These are phyloP conservation scores for Xylaria palmicola DNA, from an alignment of 495 filamentous ascomycete genomes.

Conservation along the genomic window DNA sequence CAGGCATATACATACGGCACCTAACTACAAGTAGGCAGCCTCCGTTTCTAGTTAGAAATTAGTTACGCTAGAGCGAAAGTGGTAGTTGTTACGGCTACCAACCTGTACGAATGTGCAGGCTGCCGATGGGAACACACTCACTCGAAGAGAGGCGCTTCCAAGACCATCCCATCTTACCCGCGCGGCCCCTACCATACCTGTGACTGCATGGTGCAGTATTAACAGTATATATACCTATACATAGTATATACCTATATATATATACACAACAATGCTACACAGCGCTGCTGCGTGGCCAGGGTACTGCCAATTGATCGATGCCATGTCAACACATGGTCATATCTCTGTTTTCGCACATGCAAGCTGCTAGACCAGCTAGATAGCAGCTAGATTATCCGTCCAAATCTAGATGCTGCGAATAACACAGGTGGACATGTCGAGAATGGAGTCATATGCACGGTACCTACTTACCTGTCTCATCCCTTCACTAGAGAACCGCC, in stretches of 20 bases:
- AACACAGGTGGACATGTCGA: too few relatives aligned
- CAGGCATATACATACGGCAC: too few relatives aligned
- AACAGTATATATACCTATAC: too few relatives aligned
- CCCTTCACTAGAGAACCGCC: neutral
- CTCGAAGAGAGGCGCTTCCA: too few relatives aligned
- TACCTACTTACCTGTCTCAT: neutral
- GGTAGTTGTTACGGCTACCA: neutral
- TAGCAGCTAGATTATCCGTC: neutral
- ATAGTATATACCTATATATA: too few relatives aligned
- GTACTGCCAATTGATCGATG: constrained; percentile 1
- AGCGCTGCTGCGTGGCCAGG: neutral
- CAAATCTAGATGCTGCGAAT: neutral
- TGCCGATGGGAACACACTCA: neutral
- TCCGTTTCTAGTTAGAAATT: too few relatives aligned
- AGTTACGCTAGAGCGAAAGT: neutral
- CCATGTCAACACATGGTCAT: neutral
- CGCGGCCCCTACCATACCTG: too few relatives aligned
- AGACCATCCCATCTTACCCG: too few relatives aligned
- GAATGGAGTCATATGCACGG: too few relatives aligned
- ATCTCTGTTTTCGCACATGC: neutral
- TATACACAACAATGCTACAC: neutral
- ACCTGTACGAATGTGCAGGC: constrained; percentile 14
- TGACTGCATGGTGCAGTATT: too few relatives aligned
- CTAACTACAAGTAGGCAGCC: neutral
- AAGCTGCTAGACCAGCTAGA: neutral